Evolutionary conservation across 2,329 filamentous ascomycete genomes (phyloP).

Genomic region (Colletotrichum sp.): DNA sequence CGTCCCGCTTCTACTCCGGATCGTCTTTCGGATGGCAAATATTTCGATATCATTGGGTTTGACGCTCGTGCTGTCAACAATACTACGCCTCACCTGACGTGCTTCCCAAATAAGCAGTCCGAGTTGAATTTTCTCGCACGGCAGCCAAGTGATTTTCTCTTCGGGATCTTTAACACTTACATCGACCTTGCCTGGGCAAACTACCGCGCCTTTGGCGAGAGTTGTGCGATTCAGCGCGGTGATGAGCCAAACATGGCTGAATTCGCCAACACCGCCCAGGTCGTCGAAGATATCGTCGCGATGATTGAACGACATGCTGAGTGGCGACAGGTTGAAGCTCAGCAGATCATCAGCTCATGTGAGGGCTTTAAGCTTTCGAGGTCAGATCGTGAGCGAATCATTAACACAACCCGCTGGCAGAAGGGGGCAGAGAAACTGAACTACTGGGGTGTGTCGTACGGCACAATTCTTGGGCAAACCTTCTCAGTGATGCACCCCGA

Average conservation of each 20-base stretch:
- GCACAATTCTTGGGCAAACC: slow-evolving; percentile 43
- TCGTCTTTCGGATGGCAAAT: not conserved
- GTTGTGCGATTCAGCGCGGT: slow-evolving; percentile 18
- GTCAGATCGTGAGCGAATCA: not conserved
- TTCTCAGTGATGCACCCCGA: slow-evolving; percentile 43
- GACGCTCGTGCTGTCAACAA: slow-evolving; percentile 47
- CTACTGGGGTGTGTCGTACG: slow-evolving; percentile 50
- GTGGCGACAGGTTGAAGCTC: slow-evolving; percentile 31
- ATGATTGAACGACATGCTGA: slow-evolving; percentile 48
- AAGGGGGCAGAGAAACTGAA: slow-evolving; percentile 33
- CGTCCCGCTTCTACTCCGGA: not conserved
- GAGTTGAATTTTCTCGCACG: not conserved
- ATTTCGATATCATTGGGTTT: slow-evolving; percentile 48
- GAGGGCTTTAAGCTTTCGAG: accelerated
- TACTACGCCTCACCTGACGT: slow-evolving; percentile 42
- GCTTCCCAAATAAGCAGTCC: slow-evolving; percentile 33
- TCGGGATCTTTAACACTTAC: slow-evolving; percentile 20
- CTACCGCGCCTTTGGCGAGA: slow-evolving; percentile 23
- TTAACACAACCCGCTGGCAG: slow-evolving; percentile 16
- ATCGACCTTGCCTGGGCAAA: slow-evolving; percentile 27
- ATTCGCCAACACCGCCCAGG: slow-evolving; percentile 49
- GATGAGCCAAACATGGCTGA: slow-evolving; percentile 26
- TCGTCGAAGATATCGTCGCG: slow-evolving; percentile 53
- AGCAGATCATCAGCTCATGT: not conserved
- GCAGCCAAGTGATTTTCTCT: not conserved